A percentile compares a stretch with the other conserved stretches of the same genome.
Conservation (phyloP, 805 yeast species). For the Metschnikowia amazonensis region DNA sequence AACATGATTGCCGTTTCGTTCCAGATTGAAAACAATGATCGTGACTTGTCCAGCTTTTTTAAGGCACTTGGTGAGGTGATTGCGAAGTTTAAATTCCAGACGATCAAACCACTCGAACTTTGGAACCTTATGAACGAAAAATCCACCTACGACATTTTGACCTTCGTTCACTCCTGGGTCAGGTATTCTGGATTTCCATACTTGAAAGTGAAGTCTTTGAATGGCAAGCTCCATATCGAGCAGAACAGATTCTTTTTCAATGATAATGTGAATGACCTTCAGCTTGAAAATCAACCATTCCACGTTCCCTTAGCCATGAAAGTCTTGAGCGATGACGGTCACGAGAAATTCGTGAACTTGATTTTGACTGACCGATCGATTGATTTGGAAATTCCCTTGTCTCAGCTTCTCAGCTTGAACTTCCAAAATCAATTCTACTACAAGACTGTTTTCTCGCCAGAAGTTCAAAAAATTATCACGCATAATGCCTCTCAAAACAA, state of each 20-base stretch:
- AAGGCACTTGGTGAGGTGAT: slow-evolving; percentile 38
- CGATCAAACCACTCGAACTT: slow-evolving; percentile 48
- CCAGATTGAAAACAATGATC: slow-evolving; percentile 23
- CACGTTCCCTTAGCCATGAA: slow-evolving; percentile 57
- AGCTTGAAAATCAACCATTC: slow-evolving; percentile 54
- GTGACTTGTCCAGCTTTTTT: slow-evolving; percentile 28
- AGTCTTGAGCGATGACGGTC: slow-evolving; percentile 27
- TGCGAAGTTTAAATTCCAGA: slow-evolving; percentile 27
- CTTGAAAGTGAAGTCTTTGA: slow-evolving; percentile 33
- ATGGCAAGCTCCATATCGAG: slow-evolving; percentile 27
- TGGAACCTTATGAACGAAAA: slow-evolving; percentile 44
- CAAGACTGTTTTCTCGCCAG: slow-evolving; percentile 44
- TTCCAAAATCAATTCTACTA: slow-evolving; percentile 45
- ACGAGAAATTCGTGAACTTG: slow-evolving; percentile 29
- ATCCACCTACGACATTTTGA: slow-evolving; percentile 42
- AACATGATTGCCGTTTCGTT: slow-evolving; percentile 49
- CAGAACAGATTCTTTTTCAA: slow-evolving; percentile 37
- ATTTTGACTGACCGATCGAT: slow-evolving; percentile 42
- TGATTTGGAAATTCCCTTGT: slow-evolving; percentile 27
- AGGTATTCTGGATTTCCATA: slow-evolving; percentile 59
- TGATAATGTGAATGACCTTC: slow-evolving; percentile 21
- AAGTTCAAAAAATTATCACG: slow-evolving; percentile 13
- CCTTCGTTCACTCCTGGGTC: slow-evolving; percentile 58
- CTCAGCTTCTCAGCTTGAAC: slow-evolving; percentile 40
- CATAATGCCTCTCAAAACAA: slow-evolving; percentile 21